Percentiles rank a stretch among this genome's conserved stretches.
Conservation (phyloP, 108 stramenopile species). For the Nitzschia sp. region DNA sequence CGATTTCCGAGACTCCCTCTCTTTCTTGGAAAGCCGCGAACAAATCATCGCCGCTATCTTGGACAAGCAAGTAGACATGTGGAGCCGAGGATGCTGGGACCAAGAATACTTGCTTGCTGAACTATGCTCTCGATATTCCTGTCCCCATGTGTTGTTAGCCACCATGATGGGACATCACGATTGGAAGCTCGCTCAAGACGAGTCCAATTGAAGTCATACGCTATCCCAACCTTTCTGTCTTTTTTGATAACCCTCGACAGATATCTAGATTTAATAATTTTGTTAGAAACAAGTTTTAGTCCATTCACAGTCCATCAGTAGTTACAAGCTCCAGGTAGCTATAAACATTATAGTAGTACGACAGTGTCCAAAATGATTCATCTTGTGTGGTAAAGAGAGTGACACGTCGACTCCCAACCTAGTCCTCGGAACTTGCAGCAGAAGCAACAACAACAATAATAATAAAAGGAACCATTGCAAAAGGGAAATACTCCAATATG, state of each 20-base stretch:
- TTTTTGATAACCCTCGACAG: no score
- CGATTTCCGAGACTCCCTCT: background rate
- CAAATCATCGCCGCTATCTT: background rate
- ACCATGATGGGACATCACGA: conserved; percentile 4
- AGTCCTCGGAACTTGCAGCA: no score
- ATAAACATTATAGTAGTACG: no score
- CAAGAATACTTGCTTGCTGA: background rate
- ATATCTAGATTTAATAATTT: no score
- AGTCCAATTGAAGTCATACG: background rate
- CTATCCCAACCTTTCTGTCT: no score
- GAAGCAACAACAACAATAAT: no score
- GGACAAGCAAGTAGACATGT: conserved; percentile 10
- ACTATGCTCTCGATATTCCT: background rate
- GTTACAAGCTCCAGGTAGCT: no score
- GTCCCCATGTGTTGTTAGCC: background rate
- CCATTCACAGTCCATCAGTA: no score
- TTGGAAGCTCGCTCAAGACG: conserved; percentile 7
- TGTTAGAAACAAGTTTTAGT: no score
- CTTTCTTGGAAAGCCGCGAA: background rate
- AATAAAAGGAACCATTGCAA: background rate
- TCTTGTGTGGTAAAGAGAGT: no score
- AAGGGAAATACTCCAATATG: background rate
- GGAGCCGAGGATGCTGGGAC: background rate
- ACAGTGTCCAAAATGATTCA: no score
- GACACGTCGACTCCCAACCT: no score